These are phyloP conservation scores for Tribonema minus DNA, from an alignment of 108 stramenopile genomes.

Conservation along the genomic window DNA sequence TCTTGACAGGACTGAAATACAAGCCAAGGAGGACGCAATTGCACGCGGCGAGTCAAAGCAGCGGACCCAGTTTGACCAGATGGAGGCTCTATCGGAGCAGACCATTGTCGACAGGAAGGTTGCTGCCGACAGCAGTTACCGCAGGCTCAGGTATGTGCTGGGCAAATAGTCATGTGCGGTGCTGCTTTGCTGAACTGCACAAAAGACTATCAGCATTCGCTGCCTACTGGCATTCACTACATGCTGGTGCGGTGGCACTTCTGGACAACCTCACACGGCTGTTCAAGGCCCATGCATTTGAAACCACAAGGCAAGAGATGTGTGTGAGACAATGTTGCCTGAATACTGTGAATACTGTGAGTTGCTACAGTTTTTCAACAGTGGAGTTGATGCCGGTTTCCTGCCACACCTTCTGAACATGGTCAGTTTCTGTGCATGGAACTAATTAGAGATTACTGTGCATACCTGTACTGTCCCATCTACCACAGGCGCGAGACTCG, in stretches of 20 bases:
- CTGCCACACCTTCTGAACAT: neutral
- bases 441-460: neutral
- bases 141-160: neutral
- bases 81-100: slow-evolving; percentile 45
- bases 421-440: too few species aligned
- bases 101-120: slow-evolving; percentile 40
- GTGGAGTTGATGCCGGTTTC: neutral
- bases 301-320: too few species aligned
- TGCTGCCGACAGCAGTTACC: neutral
- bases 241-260: slow-evolving; percentile 23
- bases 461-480: neutral
- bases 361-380: too few species aligned
- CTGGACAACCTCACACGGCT: slow-evolving; percentile 32
- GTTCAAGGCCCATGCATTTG: too few species aligned
- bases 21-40: neutral
- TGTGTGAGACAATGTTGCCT: too few species aligned
- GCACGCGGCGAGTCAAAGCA: neutral
- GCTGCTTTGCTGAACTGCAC: neutral
- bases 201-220: neutral
- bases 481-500: slow-evolving; percentile 21
- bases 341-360: too few species aligned
- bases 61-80: slow-evolving; percentile 48
- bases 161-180: neutral
- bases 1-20: neutral
- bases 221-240: neutral